A percentile compares a stretch with the other conserved stretches of the same genome.
These are phyloP conservation scores for Hevea brasiliensis DNA, from an alignment of 345 rosid species.

Conservation along the genomic window DNA sequence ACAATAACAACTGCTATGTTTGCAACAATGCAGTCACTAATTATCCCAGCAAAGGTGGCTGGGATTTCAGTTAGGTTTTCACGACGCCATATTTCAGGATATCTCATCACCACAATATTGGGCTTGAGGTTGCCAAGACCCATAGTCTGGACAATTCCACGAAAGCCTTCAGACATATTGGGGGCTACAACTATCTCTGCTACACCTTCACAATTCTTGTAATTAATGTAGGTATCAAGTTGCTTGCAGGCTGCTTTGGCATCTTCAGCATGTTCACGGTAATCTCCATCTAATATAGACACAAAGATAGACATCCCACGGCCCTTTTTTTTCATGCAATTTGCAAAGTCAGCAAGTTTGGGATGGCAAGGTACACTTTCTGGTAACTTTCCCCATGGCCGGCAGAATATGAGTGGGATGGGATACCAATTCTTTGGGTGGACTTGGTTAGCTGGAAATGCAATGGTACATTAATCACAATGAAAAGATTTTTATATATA, in stretches of 20 bases:
- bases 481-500: neutral
- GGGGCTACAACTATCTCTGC: constrained; percentile 99
- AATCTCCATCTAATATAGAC: constrained; percentile 88
- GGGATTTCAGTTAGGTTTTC: constrained; percentile 94
- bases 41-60: constrained; percentile 81
- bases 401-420: constrained; percentile 92
- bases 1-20: constrained; percentile 98
- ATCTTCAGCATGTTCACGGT: constrained; percentile 93
- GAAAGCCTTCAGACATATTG: constrained; percentile 93
- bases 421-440: constrained; percentile 99
- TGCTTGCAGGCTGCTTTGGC: constrained; percentile 90
- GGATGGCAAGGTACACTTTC: constrained; percentile 99
- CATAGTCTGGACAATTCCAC: constrained; percentile 97
- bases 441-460: constrained; percentile 86
- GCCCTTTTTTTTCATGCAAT: constrained; percentile 99
- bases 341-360: constrained; percentile 95
- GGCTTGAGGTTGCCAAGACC: constrained; percentile 98
- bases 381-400: constrained; percentile 99
- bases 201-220: constrained; percentile 95
- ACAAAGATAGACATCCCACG: constrained; percentile 98
- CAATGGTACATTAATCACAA: constrained; percentile 8
- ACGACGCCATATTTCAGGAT: constrained; percentile 99
- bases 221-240: constrained; percentile 80
- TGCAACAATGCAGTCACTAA: constrained; percentile 92
- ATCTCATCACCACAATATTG: constrained; percentile 94